Percentiles rank a stretch among this genome's conserved stretches.
phyloP scores from a whole-genome alignment of 768 basidiomycete species.

The Auriscalpium vulgare region DNA sequence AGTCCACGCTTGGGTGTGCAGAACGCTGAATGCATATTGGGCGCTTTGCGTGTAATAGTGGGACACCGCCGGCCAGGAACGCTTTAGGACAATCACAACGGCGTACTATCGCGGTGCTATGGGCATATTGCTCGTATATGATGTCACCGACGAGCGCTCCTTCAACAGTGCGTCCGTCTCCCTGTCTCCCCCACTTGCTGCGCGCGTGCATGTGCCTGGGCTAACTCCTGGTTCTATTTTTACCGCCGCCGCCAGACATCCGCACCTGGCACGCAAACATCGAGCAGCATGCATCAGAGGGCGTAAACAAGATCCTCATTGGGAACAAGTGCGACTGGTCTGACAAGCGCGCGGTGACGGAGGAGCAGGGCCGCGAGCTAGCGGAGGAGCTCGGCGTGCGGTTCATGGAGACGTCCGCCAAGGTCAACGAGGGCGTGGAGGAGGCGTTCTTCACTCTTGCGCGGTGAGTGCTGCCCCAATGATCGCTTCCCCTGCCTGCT shows the following conservation, averaged over 20 bases:
- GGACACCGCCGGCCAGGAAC: constrained; percentile 99
- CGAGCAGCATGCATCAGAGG: constrained; percentile 97
- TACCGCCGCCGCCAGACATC: constrained; percentile 55
- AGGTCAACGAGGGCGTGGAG: constrained; percentile 95
- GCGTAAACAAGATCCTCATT: constrained; percentile 98
- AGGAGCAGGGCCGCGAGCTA: constrained; percentile 86
- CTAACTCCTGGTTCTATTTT: neutral
- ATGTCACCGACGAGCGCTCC: constrained; percentile 89
- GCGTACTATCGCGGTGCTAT: constrained; percentile 99
- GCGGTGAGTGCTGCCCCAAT: constrained; percentile 45
- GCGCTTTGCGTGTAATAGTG: constrained; percentile 45
- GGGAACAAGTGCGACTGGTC: constrained; percentile 99
- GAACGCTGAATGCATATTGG: too few relatives aligned
- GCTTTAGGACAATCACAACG: constrained; percentile 96
- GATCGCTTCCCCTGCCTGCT: neutral
- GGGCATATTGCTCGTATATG: constrained; percentile 98
- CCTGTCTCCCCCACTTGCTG: neutral
- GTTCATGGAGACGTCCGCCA: constrained; percentile 98
- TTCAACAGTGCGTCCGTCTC: constrained; percentile 75
- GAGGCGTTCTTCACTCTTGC: constrained; percentile 98
- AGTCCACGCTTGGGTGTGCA: neutral
- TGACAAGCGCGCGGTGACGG: constrained; percentile 88
- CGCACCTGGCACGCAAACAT: constrained; percentile 98
- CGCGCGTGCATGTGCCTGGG: neutral
- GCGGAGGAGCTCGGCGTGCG: constrained; percentile 91